Base-by-base conservation (phyloP, 164 flowering plant genomes). In the Stephania japonica region DNA sequence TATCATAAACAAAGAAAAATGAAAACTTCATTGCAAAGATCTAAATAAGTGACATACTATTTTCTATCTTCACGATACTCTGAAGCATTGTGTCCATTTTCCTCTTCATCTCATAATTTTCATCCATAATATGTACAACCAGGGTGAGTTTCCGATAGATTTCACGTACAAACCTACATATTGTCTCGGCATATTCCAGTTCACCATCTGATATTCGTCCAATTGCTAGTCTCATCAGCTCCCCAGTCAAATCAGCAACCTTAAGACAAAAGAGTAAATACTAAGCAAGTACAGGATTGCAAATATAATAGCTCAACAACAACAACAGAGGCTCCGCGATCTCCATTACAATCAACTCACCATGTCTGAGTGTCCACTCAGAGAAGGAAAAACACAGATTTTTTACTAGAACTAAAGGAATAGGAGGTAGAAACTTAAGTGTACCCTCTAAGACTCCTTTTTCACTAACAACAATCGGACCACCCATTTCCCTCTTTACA, bases 41-140 rank as follows among this genome's bases (percentile, higher is more conserved):
- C 18, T 13, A 7, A 66, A 26, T 4, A 32, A 7, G 68, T 42
- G 44, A 23, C 41, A 32, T 89, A 94, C 98, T 97, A 77, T 91
- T 94, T 80, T 94, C 99, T 81, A 94, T 93, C 82, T 94, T 94
- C 77, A 90, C 75, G 14, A 90, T 86, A 72, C 99, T 94, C 81
- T 91, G 98, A 67, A 91, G 99, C 99, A 94, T 92, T 53, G 78
- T 79, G 27, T 94, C 99, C 99, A 94, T 94, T 87, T 94, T 94
- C 68, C 76, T 77, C 82, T 88, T 87, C 96, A 94, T 92, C 71
- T 94, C 99, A 76, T 75, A 70, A 78, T 75, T 81, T 23, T 91
- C 97, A 80, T 94, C 97, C 95, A 94, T 90, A 47, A 66, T 23
- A 7, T 93, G 98, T 65, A 84, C 90, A 63, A 92, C 70, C 70